Evolutionary conservation across 768 basidiomycete species (phyloP), one percentile per base, ranked within the genome.

Genomic region (Podaxis sp.): DNA sequence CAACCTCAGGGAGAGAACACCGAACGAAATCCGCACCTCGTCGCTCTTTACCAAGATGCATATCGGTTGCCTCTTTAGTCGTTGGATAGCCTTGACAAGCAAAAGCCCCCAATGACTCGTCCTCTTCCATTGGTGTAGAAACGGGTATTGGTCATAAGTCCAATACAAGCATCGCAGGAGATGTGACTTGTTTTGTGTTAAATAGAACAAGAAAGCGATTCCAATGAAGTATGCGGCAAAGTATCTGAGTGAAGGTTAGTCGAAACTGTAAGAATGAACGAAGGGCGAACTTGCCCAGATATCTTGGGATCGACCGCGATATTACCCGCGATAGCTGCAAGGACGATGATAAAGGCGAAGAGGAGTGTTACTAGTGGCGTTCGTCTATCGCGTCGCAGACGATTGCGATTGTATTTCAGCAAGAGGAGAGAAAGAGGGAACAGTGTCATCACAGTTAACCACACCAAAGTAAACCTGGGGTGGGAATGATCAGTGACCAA

Each of bases 321-420:
- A 65, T 89, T 90, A 0, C 90, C 89, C 0, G 77, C 81, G 61
- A 86, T 79, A 1, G 87, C 75, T 1, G 75, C 71, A 0, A 73
- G 63, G 0, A 79, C 75, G 6, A 88, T 70, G 2, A 75, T 52
- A 24, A 85, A 64, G 0, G 87, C 76, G 12, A 76, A 60, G 12
- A 82, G 63, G 36, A 87, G 75, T 28, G 76, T 67, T 13, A 67
- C 59, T 2, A 87, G 68, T 4, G 79, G 73, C 4, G 84, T 80
- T 17, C 66, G 73, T 2, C 71, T 70, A 9, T 67, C 63, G 30
- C 88, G 76, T 4, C 76, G 79, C 3, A 91, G 72, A 36, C 86
- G 82, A 17, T 84, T 84, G 17, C 88, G 82, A 63, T 87, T 88
- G 73, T 87, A 89, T 63, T 84, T 85, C 28, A 91, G 74, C 4